These are phyloP conservation scores for Yamadazyma buinensis DNA, from an alignment of 1,139 yeast species.

Conservation along the genomic window DNA sequence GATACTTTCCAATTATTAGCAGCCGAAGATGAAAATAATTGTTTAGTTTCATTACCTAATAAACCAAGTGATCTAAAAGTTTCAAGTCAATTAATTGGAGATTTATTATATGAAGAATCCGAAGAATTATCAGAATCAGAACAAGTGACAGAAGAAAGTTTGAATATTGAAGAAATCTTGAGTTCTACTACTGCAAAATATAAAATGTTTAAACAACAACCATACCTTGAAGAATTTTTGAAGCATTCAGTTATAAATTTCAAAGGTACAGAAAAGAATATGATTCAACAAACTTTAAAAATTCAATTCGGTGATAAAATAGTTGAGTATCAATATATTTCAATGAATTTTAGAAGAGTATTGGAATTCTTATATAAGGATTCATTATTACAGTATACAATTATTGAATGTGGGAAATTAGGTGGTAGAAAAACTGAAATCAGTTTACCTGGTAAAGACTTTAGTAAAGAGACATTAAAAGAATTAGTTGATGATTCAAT, in stretches of 20 bases:
- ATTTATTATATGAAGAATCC: conserved; percentile 17
- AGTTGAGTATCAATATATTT: conserved; percentile 42
- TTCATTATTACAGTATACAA: conserved; percentile 39
- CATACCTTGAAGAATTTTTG: conserved; percentile 44
- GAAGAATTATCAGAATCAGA: not conserved
- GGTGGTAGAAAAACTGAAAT: conserved; percentile 54
- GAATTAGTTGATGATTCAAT: conserved; percentile 26
- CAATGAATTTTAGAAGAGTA: conserved; percentile 40
- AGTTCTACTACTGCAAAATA: conserved; percentile 30
- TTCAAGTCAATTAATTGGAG: conserved; percentile 38
- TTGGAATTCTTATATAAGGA: conserved; percentile 34
- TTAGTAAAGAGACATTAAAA: conserved; percentile 21
- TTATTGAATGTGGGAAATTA: conserved; percentile 54
- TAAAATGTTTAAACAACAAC: conserved; percentile 35
- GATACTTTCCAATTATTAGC: conserved; percentile 41
- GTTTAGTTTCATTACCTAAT: conserved; percentile 39
- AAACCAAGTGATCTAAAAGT: conserved; percentile 42
- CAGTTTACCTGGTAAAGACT: conserved; percentile 38
- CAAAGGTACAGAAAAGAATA: conserved; percentile 30
- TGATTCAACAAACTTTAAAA: conserved; percentile 35
- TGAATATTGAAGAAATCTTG: conserved; percentile 14
- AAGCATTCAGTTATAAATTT: conserved; percentile 35
- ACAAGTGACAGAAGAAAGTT: conserved; percentile 3
- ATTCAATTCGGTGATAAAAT: conserved; percentile 32
- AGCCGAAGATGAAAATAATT: conserved; percentile 45